phyloP scores from a whole-genome alignment of 805 yeast genomes.

The Candida pseudofarinosa region DNA sequence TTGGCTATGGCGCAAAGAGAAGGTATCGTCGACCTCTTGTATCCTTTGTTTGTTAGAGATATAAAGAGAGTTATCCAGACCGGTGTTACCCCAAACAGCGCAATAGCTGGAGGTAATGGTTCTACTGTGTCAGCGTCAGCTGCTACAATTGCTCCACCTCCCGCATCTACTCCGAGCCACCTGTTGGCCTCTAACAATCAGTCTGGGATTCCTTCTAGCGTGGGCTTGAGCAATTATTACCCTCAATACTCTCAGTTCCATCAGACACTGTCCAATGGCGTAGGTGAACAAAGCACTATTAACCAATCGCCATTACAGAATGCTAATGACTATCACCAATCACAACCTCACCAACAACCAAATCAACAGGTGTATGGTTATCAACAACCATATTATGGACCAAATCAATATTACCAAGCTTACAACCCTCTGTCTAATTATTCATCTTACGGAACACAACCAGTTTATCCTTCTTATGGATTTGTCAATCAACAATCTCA shows the following conservation, averaged over 20 bases:
- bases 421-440: slow-evolving; percentile 13
- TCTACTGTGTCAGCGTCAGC: slow-evolving; percentile 9
- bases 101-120: slow-evolving; percentile 9
- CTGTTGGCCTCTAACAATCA: slow-evolving; percentile 5
- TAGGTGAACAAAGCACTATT: slow-evolving; percentile 3
- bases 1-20: slow-evolving; percentile 77
- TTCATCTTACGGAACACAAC: slow-evolving; percentile 14
- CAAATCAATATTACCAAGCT: slow-evolving; percentile 21
- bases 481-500: slow-evolving; percentile 13
- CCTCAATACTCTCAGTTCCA: slow-evolving; percentile 10
- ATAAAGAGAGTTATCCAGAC: slow-evolving; percentile 54
- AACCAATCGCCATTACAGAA: slow-evolving; percentile 9
- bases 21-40: slow-evolving; percentile 62
- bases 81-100: slow-evolving; percentile 36
- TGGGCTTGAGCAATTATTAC: slow-evolving; percentile 9
- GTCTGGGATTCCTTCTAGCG: neutral
- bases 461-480: slow-evolving; percentile 13
- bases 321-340: slow-evolving; percentile 4
- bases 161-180: slow-evolving; percentile 8
- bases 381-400: slow-evolving; percentile 21
- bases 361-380: slow-evolving; percentile 17
- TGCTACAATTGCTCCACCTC: slow-evolving; percentile 9
- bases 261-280: slow-evolving; percentile 8
- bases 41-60: slow-evolving; percentile 70
- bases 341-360: slow-evolving; percentile 9